A percentile compares a stretch with the other conserved stretches of the same genome.
Evolutionary conservation across 2,329 filamentous ascomycete genomes (phyloP).

Genomic region (Zasmidium angulare): DNA sequence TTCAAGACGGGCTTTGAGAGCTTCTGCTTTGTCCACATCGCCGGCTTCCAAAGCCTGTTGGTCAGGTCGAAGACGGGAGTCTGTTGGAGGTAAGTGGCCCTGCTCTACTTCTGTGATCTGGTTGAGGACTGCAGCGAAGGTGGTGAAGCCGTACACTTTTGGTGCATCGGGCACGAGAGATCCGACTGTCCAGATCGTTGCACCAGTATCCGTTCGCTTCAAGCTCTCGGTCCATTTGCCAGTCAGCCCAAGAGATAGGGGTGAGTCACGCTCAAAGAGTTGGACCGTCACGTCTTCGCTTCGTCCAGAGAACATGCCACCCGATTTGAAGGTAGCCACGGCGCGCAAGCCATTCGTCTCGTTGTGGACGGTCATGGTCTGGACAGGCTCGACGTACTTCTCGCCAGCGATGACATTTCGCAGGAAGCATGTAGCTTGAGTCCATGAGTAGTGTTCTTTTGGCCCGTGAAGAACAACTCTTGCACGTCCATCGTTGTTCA

Average conservation of each 20-base stretch:
- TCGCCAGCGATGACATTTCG: constrained; percentile 97
- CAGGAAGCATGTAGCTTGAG: constrained; percentile 81
- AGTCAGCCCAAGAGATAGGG: constrained; percentile 65
- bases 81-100: constrained; percentile 73
- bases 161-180: constrained; percentile 74
- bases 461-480: constrained; percentile 70
- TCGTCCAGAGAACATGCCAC: constrained; percentile 95
- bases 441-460: constrained; percentile 83
- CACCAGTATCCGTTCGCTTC: constrained; percentile 60
- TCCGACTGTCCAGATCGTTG: constrained; percentile 77
- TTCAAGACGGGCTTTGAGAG: constrained; percentile 77
- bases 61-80: constrained; percentile 80
- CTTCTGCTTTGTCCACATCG: constrained; percentile 79
- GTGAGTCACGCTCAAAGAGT: constrained; percentile 64
- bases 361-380: constrained; percentile 80
- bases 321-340: constrained; percentile 85
- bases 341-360: constrained; percentile 83
- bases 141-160: constrained; percentile 83
- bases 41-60: constrained; percentile 82
- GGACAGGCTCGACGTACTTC: constrained; percentile 95
- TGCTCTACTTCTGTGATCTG: constrained; percentile 81
- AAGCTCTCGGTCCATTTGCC: constrained; percentile 86
- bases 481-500: constrained; percentile 86
- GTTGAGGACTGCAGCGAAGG: constrained; percentile 83
- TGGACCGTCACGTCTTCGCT: constrained; percentile 85